Evolutionary conservation across 228 moss, liverwort and hornwort species (phyloP).

Genomic region (Sphagnum magellanicum): DNA sequence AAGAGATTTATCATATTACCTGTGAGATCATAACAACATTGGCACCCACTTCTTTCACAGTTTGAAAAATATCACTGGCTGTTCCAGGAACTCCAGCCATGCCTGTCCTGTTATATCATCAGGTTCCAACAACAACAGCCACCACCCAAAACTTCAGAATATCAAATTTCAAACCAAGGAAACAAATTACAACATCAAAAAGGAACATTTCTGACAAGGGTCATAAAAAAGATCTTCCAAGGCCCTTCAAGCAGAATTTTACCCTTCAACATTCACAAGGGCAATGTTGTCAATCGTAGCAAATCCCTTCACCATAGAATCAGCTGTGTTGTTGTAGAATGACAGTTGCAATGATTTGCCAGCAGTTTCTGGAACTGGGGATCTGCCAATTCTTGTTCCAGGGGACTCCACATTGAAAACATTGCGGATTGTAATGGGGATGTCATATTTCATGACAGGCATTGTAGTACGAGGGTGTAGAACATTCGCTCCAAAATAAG

Average conservation of each 20-base stretch:
- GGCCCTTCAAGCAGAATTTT: not conserved
- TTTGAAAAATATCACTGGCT: constrained; percentile 93
- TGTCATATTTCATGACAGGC: constrained; percentile 85
- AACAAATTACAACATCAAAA: too few species aligned
- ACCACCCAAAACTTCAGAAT: constrained; percentile 2
- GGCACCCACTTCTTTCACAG: constrained; percentile 87
- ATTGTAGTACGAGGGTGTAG: constrained; percentile 91
- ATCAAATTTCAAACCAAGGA: too few species aligned
- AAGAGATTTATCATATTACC: constrained; percentile 21
- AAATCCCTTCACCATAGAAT: constrained; percentile 81
- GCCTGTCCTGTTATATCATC: constrained; percentile 58
- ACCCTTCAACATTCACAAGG: constrained; percentile 97
- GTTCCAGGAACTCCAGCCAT: constrained; percentile 99
- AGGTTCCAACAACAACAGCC: too few species aligned
- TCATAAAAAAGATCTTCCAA: too few species aligned
- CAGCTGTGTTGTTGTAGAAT: constrained; percentile 16
- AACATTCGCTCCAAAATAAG: constrained; percentile 97
- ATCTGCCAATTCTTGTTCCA: constrained; percentile 80
- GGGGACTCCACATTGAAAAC: constrained; percentile 73
- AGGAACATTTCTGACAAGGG: too few species aligned
- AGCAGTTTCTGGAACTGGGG: constrained; percentile 18
- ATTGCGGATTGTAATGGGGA: constrained; percentile 88
- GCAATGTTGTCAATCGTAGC: constrained; percentile 91
- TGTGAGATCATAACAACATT: constrained; percentile 99
- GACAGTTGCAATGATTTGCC: constrained; percentile 7